Evolutionary conservation across 805 yeast species (phyloP).

Genomic region (Tetrapisispora namnaoensis): DNA sequence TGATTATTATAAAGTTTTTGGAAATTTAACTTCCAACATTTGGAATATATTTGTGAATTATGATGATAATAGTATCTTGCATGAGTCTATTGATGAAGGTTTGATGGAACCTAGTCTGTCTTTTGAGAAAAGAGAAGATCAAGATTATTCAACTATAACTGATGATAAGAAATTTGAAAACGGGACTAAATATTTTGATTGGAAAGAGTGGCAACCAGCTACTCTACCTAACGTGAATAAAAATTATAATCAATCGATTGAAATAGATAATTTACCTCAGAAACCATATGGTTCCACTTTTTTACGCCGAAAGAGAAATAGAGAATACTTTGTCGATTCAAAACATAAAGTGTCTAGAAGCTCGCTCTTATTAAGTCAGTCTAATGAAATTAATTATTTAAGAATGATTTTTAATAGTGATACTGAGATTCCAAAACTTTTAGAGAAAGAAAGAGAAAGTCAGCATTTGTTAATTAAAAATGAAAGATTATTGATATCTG

Average conservation of each 20-base stretch:
- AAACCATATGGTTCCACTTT: constrained; percentile 32
- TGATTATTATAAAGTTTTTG: neutral
- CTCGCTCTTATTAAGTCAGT: constrained; percentile 7
- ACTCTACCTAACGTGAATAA: neutral
- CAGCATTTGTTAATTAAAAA: constrained; percentile 17
- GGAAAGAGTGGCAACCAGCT: neutral
- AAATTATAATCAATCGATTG: neutral
- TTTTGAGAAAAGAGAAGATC: neutral
- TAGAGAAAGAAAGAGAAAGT: constrained; percentile 18
- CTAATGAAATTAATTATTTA: constrained; percentile 25
- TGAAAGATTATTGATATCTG: constrained; percentile 9
- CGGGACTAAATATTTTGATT: neutral
- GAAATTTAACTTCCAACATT: neutral
- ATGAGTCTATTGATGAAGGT: neutral
- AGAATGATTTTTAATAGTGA: constrained; percentile 30
- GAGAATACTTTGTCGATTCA: constrained; percentile 1
- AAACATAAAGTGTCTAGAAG: constrained; percentile 6
- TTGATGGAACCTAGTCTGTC: too few species aligned
- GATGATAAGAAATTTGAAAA: too few species aligned
- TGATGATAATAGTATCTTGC: neutral
- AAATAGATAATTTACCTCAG: too few species aligned
- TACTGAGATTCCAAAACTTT: constrained; percentile 27
- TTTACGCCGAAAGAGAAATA: constrained; percentile 11
- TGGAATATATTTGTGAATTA: neutral
- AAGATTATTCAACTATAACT: neutral